Evolutionary conservation across 176 grass and related monocot genomes (phyloP).

Genomic region (Cocos nucifera): DNA sequence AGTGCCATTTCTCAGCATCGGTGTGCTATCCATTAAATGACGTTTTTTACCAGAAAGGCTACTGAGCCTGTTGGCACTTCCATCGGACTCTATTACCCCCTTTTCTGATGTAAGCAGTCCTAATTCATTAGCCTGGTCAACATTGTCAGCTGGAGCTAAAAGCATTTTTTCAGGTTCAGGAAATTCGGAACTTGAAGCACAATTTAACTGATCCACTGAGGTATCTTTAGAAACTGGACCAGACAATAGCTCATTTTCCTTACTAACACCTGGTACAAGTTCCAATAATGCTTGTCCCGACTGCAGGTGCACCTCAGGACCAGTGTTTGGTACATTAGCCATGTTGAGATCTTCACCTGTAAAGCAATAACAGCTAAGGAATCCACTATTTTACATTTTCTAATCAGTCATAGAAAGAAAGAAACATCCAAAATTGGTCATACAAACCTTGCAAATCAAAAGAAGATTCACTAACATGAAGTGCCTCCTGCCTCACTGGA

Average conservation of each 20-base stretch:
- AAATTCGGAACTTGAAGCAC: slow-evolving; percentile 36
- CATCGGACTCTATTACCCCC: slow-evolving; percentile 69
- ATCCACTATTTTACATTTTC: neutral
- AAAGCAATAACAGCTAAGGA: slow-evolving; percentile 6
- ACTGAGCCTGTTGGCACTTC: slow-evolving; percentile 64
- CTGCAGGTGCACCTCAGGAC: slow-evolving; percentile 31
- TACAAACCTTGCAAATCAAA: slow-evolving; percentile 41
- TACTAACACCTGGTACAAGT: slow-evolving; percentile 29
- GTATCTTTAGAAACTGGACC: neutral
- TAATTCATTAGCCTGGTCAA: slow-evolving; percentile 51
- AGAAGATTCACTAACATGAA: slow-evolving; percentile 22
- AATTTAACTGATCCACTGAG: neutral
- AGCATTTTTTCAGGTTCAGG: slow-evolving; percentile 75
- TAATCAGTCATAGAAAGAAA: neutral
- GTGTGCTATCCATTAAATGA: slow-evolving; percentile 52
- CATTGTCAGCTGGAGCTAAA: slow-evolving; percentile 40
- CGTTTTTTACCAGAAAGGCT: slow-evolving; percentile 78
- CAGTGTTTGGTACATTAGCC: slow-evolving; percentile 21
- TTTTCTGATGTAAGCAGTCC: slow-evolving; percentile 80
- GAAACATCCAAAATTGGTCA: neutral
- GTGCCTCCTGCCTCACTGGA: slow-evolving; percentile 1
- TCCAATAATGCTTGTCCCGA: slow-evolving; percentile 20
- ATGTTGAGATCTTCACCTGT: slow-evolving; percentile 25
- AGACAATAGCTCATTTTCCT: slow-evolving; percentile 19
- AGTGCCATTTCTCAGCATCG: slow-evolving; percentile 46